phyloP scores from a whole-genome alignment of 768 basidiomycete species.

The Russula vinacea region DNA sequence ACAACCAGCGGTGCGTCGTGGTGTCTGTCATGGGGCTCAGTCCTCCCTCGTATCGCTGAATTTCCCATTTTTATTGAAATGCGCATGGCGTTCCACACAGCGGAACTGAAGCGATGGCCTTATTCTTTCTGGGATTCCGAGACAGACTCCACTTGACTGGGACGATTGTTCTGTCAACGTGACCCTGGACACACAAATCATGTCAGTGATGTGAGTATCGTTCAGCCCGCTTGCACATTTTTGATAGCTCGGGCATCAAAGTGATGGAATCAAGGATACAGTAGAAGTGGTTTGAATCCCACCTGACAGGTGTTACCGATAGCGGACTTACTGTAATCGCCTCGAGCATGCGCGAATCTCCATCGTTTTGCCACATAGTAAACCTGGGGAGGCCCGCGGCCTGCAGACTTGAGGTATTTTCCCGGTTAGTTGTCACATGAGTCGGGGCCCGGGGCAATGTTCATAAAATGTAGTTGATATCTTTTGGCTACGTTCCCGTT shows the following conservation, averaged over 20 bases:
- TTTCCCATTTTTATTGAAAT: too few species aligned
- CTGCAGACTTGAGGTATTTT: too few species aligned
- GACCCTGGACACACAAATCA: background rate
- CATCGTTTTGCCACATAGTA: constrained; percentile 46
- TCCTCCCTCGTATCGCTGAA: too few species aligned
- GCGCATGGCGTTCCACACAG: background rate
- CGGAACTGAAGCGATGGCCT: background rate
- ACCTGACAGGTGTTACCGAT: background rate
- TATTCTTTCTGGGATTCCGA: background rate
- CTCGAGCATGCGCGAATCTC: constrained; percentile 42
- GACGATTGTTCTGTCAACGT: background rate
- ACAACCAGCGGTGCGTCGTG: background rate
- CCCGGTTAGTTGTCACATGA: too few species aligned
- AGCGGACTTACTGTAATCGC: constrained; percentile 34
- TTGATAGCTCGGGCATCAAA: background rate
- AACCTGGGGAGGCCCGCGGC: too few species aligned
- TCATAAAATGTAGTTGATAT: too few species aligned
- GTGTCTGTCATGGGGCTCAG: background rate
- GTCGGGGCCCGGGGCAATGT: too few species aligned
- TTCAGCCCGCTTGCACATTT: background rate
- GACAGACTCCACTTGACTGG: too few species aligned
- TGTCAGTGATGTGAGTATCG: background rate
- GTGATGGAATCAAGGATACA: background rate
- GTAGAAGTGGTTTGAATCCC: background rate
- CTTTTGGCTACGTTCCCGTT: too few species aligned